These are phyloP conservation scores for Botrytis elliptica DNA, from an alignment of 2,329 filamentous ascomycete genomes.

Conservation along the genomic window DNA sequence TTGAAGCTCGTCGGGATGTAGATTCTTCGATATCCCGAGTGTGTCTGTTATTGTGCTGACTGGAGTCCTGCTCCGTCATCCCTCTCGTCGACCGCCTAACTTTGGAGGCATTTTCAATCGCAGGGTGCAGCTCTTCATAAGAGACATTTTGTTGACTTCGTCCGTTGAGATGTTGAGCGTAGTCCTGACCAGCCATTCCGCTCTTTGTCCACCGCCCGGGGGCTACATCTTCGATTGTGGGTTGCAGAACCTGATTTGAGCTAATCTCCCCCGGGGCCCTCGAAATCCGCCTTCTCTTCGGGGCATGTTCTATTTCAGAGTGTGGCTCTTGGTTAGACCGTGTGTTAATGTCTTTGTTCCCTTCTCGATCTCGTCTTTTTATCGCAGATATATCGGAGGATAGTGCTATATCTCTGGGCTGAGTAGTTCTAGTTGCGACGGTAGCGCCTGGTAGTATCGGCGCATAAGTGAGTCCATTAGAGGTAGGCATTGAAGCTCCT, in stretches of 20 bases:
- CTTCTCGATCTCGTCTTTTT: constrained; percentile 1
- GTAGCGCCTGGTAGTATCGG: constrained; percentile 16
- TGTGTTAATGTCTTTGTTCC: not conserved
- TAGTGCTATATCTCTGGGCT: not conserved
- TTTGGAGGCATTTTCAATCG: not conserved
- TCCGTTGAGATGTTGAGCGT: not conserved
- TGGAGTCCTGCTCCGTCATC: not conserved
- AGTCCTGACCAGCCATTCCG: not conserved
- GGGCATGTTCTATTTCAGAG: not conserved
- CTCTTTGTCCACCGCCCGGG: not conserved
- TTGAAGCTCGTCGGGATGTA: not conserved
- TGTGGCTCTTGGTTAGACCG: not conserved
- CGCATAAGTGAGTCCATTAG: not conserved
- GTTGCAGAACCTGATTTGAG: not conserved
- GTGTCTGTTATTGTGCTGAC: not conserved
- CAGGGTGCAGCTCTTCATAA: not conserved
- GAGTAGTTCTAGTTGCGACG: not conserved
- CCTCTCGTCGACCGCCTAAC: not conserved
- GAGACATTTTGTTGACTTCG: not conserved
- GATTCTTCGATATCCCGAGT: not conserved
- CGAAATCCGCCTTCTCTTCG: constrained; percentile 9
- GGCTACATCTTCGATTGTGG: not conserved
- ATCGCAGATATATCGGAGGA: not conserved
- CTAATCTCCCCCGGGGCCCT: no score
- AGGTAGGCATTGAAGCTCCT: not conserved